phyloP scores from a whole-genome alignment of 345 rosid genomes.

The Eucalyptus sp. region DNA sequence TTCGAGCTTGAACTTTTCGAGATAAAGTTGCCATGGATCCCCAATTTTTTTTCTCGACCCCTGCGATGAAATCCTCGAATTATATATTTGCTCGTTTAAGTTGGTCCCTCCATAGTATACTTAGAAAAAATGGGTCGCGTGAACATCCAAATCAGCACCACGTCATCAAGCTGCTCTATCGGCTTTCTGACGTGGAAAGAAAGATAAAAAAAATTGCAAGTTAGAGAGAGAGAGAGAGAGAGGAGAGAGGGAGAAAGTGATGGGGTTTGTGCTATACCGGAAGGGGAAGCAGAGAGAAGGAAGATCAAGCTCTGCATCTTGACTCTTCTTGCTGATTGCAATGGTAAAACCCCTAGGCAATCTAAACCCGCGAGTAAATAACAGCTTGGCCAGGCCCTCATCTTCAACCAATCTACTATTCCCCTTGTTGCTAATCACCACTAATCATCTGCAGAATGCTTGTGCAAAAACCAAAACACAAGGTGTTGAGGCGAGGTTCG shows the following conservation, averaged over 20 bases:
- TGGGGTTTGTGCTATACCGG: neutral
- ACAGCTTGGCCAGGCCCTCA: neutral
- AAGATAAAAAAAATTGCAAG: neutral
- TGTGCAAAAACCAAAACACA: neutral
- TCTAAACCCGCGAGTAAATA: neutral
- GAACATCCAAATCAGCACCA: neutral
- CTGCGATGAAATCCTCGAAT: neutral
- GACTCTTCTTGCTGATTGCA: neutral
- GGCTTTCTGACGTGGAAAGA: neutral
- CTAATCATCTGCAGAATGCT: neutral
- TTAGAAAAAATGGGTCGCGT: neutral
- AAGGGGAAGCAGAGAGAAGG: neutral
- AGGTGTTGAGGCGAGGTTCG: neutral
- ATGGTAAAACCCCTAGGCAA: neutral
- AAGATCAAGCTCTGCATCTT: neutral
- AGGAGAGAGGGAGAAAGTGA: neutral
- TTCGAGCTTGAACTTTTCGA: neutral
- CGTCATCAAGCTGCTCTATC: neutral
- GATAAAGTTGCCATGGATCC: neutral
- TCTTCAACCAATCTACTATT: neutral
- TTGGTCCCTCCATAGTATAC: neutral
- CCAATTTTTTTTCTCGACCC: neutral
- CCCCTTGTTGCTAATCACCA: neutral
- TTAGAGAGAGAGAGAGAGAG: neutral
- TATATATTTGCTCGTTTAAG: neutral